phyloP scores from a whole-genome alignment of 164 flowering plant species.

The Warburgia ugandensis region DNA sequence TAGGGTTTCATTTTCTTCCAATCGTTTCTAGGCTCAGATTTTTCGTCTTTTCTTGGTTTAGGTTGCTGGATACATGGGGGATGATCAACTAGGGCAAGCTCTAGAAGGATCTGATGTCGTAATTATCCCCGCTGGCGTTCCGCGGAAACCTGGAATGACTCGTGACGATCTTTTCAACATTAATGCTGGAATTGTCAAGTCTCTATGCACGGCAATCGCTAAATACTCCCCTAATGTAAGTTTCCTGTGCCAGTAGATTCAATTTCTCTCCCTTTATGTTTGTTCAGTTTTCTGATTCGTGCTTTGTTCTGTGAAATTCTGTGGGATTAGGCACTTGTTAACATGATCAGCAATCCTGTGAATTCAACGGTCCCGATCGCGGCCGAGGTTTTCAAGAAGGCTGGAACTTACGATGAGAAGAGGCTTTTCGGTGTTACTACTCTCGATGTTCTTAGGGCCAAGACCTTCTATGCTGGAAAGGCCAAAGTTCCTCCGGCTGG shows the following conservation, averaged over 20 bases:
- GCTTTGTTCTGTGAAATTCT: background rate
- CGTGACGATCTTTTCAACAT: constrained; percentile 96
- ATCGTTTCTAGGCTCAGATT: too few species aligned
- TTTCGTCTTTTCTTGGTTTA: constrained; percentile 11
- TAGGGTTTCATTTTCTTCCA: too few species aligned
- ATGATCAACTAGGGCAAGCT: constrained; percentile 67
- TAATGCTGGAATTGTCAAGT: constrained; percentile 87
- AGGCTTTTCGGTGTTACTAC: constrained; percentile 93
- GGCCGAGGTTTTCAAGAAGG: constrained; percentile 88
- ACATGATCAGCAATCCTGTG: constrained; percentile 97
- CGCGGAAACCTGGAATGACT: constrained; percentile 97
- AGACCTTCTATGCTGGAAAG: constrained; percentile 91
- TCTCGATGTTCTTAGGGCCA: constrained; percentile 92
- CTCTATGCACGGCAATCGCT: constrained; percentile 69
- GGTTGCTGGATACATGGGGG: constrained; percentile 73
- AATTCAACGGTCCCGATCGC: constrained; percentile 98
- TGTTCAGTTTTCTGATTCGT: background rate
- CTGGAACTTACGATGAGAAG: constrained; percentile 73
- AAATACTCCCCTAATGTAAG: constrained; percentile 84
- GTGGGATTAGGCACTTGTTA: constrained; percentile 65
- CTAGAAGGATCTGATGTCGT: constrained; percentile 80
- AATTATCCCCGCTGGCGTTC: constrained; percentile 94
- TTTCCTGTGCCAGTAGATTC: background rate
- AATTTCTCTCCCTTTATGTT: background rate
- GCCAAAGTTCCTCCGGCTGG: constrained; percentile 55